Evolutionary conservation across 1,139 yeast genomes (phyloP).

Genomic region (Saccharomycopsis phalli): DNA sequence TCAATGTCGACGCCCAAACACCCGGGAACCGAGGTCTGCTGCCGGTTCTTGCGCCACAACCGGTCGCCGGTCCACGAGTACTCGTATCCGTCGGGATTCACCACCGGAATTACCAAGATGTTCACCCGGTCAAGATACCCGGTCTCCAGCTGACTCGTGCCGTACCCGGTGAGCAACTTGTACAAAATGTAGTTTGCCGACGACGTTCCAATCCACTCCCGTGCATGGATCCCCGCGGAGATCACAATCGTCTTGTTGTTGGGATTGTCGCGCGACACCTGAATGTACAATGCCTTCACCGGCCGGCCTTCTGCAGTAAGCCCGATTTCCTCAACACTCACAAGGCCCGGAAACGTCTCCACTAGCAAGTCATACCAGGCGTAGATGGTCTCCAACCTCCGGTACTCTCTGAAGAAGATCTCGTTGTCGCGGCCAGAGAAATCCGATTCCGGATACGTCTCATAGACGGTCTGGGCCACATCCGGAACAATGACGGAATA

Average conservation of each 20-base stretch:
- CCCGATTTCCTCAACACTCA: constrained; percentile 60
- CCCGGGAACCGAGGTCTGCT: constrained; percentile 53
- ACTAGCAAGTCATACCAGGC: constrained; percentile 60
- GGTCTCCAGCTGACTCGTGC: constrained; percentile 31
- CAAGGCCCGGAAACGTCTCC: constrained; percentile 48
- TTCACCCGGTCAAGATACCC: constrained; percentile 44
- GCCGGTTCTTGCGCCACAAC: constrained; percentile 85
- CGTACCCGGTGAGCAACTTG: constrained; percentile 46
- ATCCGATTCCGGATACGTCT: constrained; percentile 38
- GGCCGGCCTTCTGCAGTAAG: constrained; percentile 66
- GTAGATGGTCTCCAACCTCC: constrained; percentile 60
- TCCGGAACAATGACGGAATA: constrained; percentile 41
- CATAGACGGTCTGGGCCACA: constrained; percentile 45
- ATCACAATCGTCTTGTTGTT: constrained; percentile 62
- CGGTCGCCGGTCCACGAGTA: constrained; percentile 76
- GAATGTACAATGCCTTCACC: constrained; percentile 55
- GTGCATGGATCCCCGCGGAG: constrained; percentile 80
- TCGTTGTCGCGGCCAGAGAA: constrained; percentile 22
- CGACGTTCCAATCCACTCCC: constrained; percentile 83
- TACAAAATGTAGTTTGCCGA: constrained; percentile 57
- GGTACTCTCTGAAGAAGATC: constrained; percentile 59
- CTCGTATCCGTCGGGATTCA: constrained; percentile 87
- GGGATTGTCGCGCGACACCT: constrained; percentile 42
- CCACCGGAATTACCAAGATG: constrained; percentile 69
- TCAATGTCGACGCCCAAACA: constrained; percentile 85